These are phyloP conservation scores for Thymus quinquecostatus DNA, from an alignment of 257 asterid species.

Conservation along the genomic window DNA sequence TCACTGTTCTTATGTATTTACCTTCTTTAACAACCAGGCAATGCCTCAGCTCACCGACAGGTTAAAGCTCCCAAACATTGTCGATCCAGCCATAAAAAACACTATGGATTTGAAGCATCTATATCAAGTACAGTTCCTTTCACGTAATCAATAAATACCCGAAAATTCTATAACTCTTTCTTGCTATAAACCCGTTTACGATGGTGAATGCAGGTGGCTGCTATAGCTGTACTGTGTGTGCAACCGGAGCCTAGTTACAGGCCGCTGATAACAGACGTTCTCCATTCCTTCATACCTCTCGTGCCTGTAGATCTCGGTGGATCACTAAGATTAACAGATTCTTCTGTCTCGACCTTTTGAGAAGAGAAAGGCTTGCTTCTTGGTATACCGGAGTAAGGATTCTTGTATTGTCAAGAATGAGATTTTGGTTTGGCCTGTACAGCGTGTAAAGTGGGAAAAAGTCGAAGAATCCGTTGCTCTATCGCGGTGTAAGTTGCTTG, in stretches of 20 bases:
- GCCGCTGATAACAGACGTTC: constrained; percentile 90
- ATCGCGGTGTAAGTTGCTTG: constrained; percentile 15
- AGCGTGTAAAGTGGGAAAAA: constrained; percentile 45
- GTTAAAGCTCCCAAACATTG: constrained; percentile 82
- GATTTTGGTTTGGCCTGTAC: constrained; percentile 26
- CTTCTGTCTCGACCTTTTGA: constrained; percentile 34
- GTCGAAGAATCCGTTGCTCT: constrained; percentile 21
- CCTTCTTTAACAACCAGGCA: constrained; percentile 59
- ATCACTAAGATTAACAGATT: constrained; percentile 60
- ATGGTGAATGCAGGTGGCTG: constrained; percentile 72
- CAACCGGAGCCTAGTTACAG: constrained; percentile 97
- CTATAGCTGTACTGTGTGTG: constrained; percentile 91
- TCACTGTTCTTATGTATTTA: constrained; percentile 5
- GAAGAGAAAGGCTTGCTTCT: background rate
- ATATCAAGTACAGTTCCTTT: constrained; percentile 64
- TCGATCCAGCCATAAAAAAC: constrained; percentile 73
- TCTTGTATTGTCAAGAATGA: constrained; percentile 19
- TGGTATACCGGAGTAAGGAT: background rate
- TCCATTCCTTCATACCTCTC: constrained; percentile 94
- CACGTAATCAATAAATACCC: background rate
- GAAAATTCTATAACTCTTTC: background rate
- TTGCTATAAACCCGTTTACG: background rate
- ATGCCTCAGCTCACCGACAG: constrained; percentile 95
- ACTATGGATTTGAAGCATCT: constrained; percentile 92
- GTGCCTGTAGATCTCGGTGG: constrained; percentile 95